Percentiles rank a stretch among this genome's conserved stretches.
phyloP scores from a whole-genome alignment of 495 filamentous ascomycete species.

The Podospora bellae-mahoneyi region DNA sequence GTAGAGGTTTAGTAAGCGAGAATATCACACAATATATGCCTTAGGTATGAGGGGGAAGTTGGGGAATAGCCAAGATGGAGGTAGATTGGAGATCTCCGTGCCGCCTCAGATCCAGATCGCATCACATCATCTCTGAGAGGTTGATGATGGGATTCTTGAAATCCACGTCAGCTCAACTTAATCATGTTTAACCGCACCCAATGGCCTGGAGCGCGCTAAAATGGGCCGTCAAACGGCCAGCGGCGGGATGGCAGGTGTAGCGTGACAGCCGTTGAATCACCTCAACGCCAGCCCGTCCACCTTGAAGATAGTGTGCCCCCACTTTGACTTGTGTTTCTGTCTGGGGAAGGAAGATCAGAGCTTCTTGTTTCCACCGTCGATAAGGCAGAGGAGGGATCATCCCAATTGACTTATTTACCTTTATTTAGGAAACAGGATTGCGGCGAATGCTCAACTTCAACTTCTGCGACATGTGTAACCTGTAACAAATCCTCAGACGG shows the following conservation, averaged over 20 bases:
- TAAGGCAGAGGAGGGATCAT: not conserved
- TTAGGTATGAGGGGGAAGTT: too few species aligned
- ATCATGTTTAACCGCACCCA: conserved; percentile 1
- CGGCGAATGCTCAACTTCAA: not conserved
- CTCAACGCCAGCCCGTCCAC: not conserved
- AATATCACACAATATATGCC: too few species aligned
- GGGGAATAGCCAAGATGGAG: too few species aligned
- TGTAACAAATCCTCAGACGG: not conserved
- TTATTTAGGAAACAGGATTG: not conserved
- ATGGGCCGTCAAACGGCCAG: not conserved
- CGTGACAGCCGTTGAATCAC: not conserved
- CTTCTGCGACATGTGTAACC: conserved; percentile 6
- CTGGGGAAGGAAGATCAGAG: not conserved
- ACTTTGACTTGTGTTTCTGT: not conserved
- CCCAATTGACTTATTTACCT: not conserved
- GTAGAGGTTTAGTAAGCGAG: not conserved
- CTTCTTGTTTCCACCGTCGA: not conserved
- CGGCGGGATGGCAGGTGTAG: not conserved
- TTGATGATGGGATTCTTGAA: not conserved
- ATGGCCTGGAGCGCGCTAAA: not conserved
- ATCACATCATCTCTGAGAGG: not conserved
- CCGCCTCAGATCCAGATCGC: not conserved
- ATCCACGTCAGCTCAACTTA: not conserved
- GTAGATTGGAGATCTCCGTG: not conserved
- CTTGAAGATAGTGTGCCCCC: not conserved